Conservation (phyloP, 2,329 filamentous ascomycete genomes). For the Fusarium concolor region DNA sequence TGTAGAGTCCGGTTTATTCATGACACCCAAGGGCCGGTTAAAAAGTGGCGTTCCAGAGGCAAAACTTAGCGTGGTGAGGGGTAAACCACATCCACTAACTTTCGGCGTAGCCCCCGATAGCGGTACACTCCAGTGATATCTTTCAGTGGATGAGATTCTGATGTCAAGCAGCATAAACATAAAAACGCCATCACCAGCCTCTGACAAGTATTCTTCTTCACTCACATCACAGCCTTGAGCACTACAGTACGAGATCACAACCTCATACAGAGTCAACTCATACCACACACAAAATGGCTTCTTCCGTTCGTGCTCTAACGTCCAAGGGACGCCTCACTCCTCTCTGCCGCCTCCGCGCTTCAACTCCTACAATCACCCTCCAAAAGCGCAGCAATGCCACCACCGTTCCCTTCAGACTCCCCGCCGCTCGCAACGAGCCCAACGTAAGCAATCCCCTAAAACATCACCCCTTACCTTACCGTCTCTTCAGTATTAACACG, state of each 20-base stretch:
- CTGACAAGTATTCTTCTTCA: neutral
- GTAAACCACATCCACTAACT: conserved; percentile 12
- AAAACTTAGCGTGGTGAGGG: conserved; percentile 16
- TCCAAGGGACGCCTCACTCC: conserved; percentile 39
- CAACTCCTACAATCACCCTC: conserved; percentile 18
- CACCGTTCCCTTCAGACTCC: conserved; percentile 49
- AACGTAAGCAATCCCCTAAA: conserved; percentile 41
- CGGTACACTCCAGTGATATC: neutral
- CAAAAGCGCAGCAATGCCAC: conserved; percentile 43
- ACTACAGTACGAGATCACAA: conserved; percentile 2
- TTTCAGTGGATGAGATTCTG: neutral
- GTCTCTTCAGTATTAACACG: neutral
- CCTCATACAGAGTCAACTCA: neutral
- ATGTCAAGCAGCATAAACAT: conserved; percentile 31
- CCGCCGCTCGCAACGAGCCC: conserved; percentile 49
- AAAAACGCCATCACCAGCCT: conserved; percentile 28
- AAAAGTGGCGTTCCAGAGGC: neutral
- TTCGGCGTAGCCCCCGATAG: conserved; percentile 26
- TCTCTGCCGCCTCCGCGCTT: conserved; percentile 27
- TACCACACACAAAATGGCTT: conserved; percentile 30
- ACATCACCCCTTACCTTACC: accelerated
- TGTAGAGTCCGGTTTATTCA: too few species aligned
- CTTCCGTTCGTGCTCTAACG: conserved; percentile 32
- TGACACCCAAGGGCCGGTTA: conserved; percentile 16
- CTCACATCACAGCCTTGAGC: neutral